These are phyloP conservation scores for Fraxinus nigra DNA, from an alignment of 305 asterid genomes.

Conservation along the genomic window DNA sequence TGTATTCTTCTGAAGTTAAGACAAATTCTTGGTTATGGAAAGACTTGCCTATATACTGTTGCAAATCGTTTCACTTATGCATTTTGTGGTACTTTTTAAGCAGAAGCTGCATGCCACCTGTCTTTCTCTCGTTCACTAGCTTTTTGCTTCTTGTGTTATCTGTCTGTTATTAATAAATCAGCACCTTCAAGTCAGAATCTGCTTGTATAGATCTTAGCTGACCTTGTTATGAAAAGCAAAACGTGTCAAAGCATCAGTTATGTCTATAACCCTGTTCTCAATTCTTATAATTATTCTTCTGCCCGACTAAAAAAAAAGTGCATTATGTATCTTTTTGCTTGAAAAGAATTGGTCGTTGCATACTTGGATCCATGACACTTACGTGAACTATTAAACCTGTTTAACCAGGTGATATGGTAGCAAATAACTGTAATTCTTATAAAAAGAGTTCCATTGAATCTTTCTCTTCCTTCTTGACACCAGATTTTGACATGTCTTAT, in stretches of 20 bases:
- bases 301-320: background rate
- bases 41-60: background rate
- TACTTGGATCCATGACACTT: conserved; percentile 4
- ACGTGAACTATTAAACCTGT: background rate
- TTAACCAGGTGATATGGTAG: background rate
- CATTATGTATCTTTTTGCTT: background rate
- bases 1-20: background rate
- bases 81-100: background rate
- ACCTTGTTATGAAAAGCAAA: background rate
- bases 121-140: background rate
- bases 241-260: background rate
- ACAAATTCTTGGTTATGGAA: background rate
- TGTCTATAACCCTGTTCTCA: background rate
- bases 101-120: background rate
- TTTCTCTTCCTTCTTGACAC: conserved; percentile 17
- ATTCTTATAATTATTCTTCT: background rate
- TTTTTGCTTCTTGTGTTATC: background rate
- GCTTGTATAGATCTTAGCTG: background rate
- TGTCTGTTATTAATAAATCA: background rate
- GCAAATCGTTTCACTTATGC: background rate
- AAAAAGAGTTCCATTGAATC: background rate
- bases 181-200: background rate
- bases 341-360: conserved; percentile 11
- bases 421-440: background rate
- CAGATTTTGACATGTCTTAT: conserved; percentile 78